Evolutionary conservation across 2,329 filamentous ascomycete species (phyloP), one percentile per base, ranked within the genome.

Genomic region (Pleochaeta shiraiana): DNA sequence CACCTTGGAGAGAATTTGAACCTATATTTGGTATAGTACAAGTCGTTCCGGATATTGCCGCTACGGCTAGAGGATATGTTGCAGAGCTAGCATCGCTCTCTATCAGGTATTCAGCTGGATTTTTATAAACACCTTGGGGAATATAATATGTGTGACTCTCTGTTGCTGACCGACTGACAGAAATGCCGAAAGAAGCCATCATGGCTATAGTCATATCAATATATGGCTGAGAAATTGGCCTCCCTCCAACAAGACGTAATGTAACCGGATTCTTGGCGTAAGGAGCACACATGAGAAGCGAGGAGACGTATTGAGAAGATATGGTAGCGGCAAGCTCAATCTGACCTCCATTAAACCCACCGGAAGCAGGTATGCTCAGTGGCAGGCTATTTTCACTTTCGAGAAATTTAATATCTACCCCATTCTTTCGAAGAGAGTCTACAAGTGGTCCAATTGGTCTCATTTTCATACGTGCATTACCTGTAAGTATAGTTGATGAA

Each of bases 161-260:
- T 2, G 82, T 86, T 34, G 81, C 75, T 9, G 91, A 95, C 70
- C 82, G 84, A 67, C 83, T 79, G 14, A 96, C 93, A 45, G 84
- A 74, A 47, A 98, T 83, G 62, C 93, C 93, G 71, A 98, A 98
- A 1, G 87, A 81, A 64, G 82, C 81, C 93, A 98, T 98, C 92
- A 98, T 98, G 19, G 90, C 82, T 64, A 95, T 90, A 1, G 93
- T 98, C 92, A 98, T 97, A 73, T 98, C 90, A 71, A 98, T 97
- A 74, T 98, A 98, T 1, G 86, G 84, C 73, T 97, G 91, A 1
- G 92, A 97, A 68, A 98, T 95, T 53, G 93, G 92, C 74, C 95
- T 97, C 64, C 91, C 93, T n/a, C 93, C 93, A 14, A 97, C 86
- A 45, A 98, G 80, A 47, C 85, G 86, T 68, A 98, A 77, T 0